Base-by-base conservation (phyloP, 345 rosid genomes). In the Noccaea caerulescens region DNA sequence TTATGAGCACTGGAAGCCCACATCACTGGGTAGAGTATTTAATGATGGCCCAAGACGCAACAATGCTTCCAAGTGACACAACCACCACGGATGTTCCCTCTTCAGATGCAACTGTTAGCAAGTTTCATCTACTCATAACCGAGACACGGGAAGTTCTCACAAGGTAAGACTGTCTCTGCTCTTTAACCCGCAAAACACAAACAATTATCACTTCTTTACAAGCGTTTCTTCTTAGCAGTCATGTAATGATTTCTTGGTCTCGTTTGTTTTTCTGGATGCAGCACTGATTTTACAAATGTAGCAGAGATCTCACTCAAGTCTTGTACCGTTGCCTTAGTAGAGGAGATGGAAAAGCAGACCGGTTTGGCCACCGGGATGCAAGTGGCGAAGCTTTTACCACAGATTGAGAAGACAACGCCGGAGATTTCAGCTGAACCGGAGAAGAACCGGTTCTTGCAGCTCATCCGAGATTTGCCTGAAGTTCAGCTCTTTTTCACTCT, bases 401-500 rank as follows among this genome's bases (percentile, higher is more conserved):
- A 87, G 68, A 82, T 91, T 62, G 87, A 82, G 18, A 91, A 83
- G 77, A 84, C 76, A 52, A 68, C 82, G 41, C 80, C 90, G 1
- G 73, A 69, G 18, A 75, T 91, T 60, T 69, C 86, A 0, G 82
- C 70, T 13, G 96, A 85, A 68, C 89, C 90, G 11, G 79, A 80
- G 66, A 79, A 80, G 73, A 89, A 87, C 81, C 86, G 78, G 72
- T 84, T 84, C 63, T 75, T 88, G 80, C 85, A 79, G 69, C 71
- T 68, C 55, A 84, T 87, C 52, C 70, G 81, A 49, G 76, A 47
- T 50, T 63, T 87, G 64, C 90, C 89, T 6, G 93, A 91, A 71
- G 93, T 88, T 14, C 83, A 86, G 72, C 80, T 87, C 74, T 94
- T 94, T 87, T 91, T 91, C 76, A 85, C 96, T 60, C 88, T 88